Percentiles rank a stretch among this genome's conserved stretches.
Conservation (phyloP, 768 basidiomycete genomes). For the Jaapia argillacea region DNA sequence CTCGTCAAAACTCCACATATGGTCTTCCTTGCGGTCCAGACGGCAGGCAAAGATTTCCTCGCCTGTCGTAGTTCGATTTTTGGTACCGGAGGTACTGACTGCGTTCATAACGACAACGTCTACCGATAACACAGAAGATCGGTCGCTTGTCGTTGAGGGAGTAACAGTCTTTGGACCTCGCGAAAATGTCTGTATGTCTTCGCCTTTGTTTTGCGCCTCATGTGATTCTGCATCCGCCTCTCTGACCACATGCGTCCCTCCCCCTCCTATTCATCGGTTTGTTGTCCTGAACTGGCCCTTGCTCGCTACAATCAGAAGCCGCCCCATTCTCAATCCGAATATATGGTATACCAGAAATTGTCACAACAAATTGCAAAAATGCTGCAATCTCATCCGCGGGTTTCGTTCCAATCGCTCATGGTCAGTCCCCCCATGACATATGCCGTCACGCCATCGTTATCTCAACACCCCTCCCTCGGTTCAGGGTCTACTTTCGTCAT, state of each 20-base stretch:
- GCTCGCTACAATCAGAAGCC: slow-evolving; percentile 33
- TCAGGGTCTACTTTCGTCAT: slow-evolving; percentile 44
- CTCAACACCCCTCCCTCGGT: too few species aligned
- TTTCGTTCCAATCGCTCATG: slow-evolving; percentile 43
- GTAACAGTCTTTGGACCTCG: slow-evolving; percentile 65
- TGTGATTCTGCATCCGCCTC: background rate
- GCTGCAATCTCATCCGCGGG: slow-evolving; percentile 41
- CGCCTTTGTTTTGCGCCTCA: slow-evolving; percentile 1
- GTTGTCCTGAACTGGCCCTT: slow-evolving; percentile 3
- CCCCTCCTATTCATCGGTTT: slow-evolving; percentile 1
- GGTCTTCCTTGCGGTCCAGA: slow-evolving; percentile 25
- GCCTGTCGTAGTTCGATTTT: slow-evolving; percentile 43
- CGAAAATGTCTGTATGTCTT: slow-evolving; percentile 43
- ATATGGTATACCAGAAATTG: slow-evolving; percentile 49
- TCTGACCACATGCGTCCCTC: slow-evolving; percentile 1
- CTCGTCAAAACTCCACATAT: slow-evolving; percentile 38
- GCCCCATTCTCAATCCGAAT: slow-evolving; percentile 63
- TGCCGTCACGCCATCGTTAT: background rate
- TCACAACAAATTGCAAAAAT: slow-evolving; percentile 58
- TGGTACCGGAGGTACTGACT: slow-evolving; percentile 53
- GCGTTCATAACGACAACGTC: slow-evolving; percentile 49
- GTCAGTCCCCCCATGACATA: slow-evolving; percentile 21
- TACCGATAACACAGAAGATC: slow-evolving; percentile 18
- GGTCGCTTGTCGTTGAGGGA: slow-evolving; percentile 43
- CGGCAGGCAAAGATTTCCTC: slow-evolving; percentile 7